Conservation (phyloP, 352 stramenopile genomes). For the Phytophthora nicotianae region DNA sequence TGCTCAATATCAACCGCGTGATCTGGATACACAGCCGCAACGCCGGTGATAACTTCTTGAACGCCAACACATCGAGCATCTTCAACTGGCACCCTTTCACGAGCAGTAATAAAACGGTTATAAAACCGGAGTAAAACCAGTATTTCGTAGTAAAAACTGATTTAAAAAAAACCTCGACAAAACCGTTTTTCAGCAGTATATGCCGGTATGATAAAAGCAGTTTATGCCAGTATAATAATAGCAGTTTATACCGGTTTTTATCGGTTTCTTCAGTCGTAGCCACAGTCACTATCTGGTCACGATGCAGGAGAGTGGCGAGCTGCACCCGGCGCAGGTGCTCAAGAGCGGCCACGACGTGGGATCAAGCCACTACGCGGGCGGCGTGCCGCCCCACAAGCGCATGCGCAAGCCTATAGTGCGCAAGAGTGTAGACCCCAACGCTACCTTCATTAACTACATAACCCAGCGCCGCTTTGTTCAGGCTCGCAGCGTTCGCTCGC, state of each 20-base stretch:
- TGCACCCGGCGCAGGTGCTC: conserved; percentile 79
- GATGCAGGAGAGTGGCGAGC: conserved; percentile 53
- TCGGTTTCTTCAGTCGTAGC: too few relatives aligned
- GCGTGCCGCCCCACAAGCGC: conserved; percentile 76
- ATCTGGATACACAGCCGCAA: conserved; percentile 57
- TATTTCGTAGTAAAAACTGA: too few relatives aligned
- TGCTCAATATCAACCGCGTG: conserved; percentile 32
- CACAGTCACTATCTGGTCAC: background rate
- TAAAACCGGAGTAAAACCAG: too few relatives aligned
- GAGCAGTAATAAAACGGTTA: too few relatives aligned
- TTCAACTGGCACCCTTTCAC: conserved; percentile 3
- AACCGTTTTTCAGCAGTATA: background rate
- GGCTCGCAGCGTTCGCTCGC: conserved; percentile 49
- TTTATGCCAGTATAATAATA: too few relatives aligned
- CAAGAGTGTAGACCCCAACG: conserved; percentile 87
- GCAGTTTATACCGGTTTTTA: background rate
- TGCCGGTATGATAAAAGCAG: too few relatives aligned
- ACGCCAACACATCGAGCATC: conserved; percentile 64
- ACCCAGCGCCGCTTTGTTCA: conserved; percentile 74
- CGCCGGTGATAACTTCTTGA: conserved; percentile 56
- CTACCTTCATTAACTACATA: conserved; percentile 85
- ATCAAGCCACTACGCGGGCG: conserved; percentile 66
- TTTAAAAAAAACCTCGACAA: background rate
- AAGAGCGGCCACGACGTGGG: conserved; percentile 80
- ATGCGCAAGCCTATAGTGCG: conserved; percentile 89